Evolutionary conservation across 495 filamentous ascomycete species (phyloP).

Genomic region (Barbatosphaeria neglecta): DNA sequence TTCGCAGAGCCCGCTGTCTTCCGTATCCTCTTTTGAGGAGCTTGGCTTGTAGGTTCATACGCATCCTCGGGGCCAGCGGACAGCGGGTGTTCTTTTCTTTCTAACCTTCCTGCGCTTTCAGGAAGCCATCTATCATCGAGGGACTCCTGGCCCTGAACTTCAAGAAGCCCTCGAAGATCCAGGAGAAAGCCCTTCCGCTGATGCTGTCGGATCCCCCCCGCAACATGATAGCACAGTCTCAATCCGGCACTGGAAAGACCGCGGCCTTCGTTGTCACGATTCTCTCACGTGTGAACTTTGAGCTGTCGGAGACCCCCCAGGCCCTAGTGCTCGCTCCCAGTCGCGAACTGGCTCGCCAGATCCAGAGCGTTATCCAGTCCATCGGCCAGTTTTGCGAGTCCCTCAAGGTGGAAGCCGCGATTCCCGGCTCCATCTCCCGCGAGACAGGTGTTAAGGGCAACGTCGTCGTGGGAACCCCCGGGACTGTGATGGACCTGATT

Average conservation of each 20-base stretch:
- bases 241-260: conserved; percentile 97
- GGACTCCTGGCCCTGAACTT: conserved; percentile 74
- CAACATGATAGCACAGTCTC: conserved; percentile 95
- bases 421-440: conserved; percentile 59
- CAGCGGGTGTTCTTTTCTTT: conserved; percentile 1
- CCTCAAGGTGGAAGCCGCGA: conserved; percentile 61
- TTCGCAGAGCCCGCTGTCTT: conserved; percentile 76
- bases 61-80: background rate
- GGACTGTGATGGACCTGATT: conserved; percentile 81
- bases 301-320: conserved; percentile 57
- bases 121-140: conserved; percentile 27
- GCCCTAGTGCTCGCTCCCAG: conserved; percentile 85
- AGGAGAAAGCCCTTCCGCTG: conserved; percentile 83
- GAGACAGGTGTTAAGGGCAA: conserved; percentile 52
- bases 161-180: conserved; percentile 91
- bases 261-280: conserved; percentile 92
- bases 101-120: background rate
- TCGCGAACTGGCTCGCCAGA: conserved; percentile 90
- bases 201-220: conserved; percentile 69
- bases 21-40: conserved; percentile 72
- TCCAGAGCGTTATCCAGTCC: conserved; percentile 63
- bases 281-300: conserved; percentile 68
- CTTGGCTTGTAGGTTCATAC: conserved; percentile 59
- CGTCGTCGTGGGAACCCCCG: conserved; percentile 87
- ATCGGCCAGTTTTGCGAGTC: conserved; percentile 75